Conservation (phyloP, 352 stramenopile species). For the Pythium phragmiticola region DNA sequence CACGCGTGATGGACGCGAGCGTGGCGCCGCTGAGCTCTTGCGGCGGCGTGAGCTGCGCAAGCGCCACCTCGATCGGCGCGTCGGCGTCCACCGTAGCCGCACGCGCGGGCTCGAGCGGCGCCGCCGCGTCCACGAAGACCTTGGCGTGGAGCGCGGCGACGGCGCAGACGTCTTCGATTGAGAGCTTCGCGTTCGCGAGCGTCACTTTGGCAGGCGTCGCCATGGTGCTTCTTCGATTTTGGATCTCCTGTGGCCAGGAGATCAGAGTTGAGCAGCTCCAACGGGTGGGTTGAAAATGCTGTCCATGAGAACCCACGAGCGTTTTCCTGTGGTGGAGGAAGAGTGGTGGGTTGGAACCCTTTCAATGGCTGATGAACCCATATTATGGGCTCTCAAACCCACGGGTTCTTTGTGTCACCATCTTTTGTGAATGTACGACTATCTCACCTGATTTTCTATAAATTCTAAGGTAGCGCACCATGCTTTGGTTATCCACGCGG, state of each 20-base stretch:
- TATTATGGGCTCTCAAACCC: not conserved
- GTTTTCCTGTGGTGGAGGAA: constrained; percentile 7
- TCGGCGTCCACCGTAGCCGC: constrained; percentile 11
- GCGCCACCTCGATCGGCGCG: constrained; percentile 12
- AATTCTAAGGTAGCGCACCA: not conserved
- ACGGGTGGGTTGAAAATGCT: not conserved
- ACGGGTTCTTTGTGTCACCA: not conserved
- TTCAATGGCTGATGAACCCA: not conserved
- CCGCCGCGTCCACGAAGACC: constrained; percentile 37
- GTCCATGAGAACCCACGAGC: not conserved
- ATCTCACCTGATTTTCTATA: not conserved
- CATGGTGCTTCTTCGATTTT: constrained; percentile 9
- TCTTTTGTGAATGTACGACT: not conserved
- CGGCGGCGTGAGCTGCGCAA: constrained; percentile 10
- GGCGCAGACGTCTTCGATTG: constrained; percentile 56
- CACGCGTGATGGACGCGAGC: constrained; percentile 26
- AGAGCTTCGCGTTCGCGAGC: constrained; percentile 52
- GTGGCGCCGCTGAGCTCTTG: not conserved
- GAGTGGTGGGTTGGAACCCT: not conserved
- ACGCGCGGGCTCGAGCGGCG: constrained; percentile 1
- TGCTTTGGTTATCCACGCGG: not conserved
- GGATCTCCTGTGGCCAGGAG: not conserved
- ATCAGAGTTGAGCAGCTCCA: not conserved
- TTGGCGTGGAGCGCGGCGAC: constrained; percentile 49
- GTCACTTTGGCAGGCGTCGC: constrained; percentile 53